These are phyloP conservation scores for Quercus cerris DNA, from an alignment of 306 rosid species.

Conservation along the genomic window DNA sequence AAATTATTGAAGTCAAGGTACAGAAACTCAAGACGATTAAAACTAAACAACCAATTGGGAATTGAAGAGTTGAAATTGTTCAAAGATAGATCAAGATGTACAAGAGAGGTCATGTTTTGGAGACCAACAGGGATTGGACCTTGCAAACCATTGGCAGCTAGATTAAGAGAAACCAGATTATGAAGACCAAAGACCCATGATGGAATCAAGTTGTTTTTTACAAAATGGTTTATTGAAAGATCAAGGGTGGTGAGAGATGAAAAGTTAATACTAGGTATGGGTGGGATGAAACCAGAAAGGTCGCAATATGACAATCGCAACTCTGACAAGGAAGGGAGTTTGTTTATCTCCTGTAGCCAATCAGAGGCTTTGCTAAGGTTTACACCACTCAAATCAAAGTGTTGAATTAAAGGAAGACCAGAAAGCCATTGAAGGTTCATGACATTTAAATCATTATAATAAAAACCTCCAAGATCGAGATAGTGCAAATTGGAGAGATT, in stretches of 20 bases:
- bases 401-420: slow-evolving; percentile 5
- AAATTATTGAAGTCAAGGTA: neutral
- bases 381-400: slow-evolving; percentile 18
- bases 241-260: neutral
- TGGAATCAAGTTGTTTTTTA: too few relatives aligned
- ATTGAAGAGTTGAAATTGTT: slow-evolving; percentile 1
- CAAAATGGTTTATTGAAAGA: too few relatives aligned
- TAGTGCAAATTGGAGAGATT: too few relatives aligned
- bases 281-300: neutral
- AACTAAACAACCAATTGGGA: slow-evolving; percentile 15
- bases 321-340: slow-evolving; percentile 5
- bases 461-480: too few relatives aligned
- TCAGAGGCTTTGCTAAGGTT: slow-evolving; percentile 2
- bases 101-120: slow-evolving; percentile 16
- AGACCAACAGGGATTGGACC: slow-evolving; percentile 17
- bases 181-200: too few relatives aligned
- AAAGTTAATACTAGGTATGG: neutral
- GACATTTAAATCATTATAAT: neutral
- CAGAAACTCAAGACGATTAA: neutral
- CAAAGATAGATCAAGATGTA: neutral
- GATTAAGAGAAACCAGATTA: neutral
- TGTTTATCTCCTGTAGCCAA: slow-evolving; percentile 9
- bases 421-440: slow-evolving; percentile 23
- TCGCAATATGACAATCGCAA: neutral
- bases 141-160: neutral